Conservation (phyloP, 148 eudicot genomes). For the Diospyros kaki region DNA sequence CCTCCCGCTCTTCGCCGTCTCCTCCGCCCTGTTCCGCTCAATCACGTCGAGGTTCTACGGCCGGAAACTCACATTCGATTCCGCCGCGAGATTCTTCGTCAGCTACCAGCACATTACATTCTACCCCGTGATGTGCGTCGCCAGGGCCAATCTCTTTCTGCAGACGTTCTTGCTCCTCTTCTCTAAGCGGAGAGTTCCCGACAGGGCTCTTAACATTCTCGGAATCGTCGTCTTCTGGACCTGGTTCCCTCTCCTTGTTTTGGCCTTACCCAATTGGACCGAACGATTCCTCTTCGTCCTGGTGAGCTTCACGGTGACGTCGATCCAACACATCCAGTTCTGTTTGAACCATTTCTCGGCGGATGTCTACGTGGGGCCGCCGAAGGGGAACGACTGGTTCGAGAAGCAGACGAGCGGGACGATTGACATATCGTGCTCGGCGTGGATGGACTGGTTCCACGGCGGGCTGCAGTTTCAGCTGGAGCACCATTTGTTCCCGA, state of each 20-base stretch:
- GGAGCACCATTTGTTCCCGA: constrained; percentile 65
- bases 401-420: constrained; percentile 58
- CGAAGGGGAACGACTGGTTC: constrained; percentile 57
- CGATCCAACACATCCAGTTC: constrained; percentile 58
- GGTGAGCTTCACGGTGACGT: constrained; percentile 40
- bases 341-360: constrained; percentile 56
- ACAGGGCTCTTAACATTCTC: constrained; percentile 40
- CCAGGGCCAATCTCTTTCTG: constrained; percentile 42
- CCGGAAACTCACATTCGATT: constrained; percentile 46
- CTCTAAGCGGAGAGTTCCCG: constrained; percentile 45
- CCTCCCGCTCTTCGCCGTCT: constrained; percentile 56
- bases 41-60: constrained; percentile 50
- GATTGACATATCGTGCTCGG: constrained; percentile 38
- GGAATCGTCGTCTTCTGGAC: constrained; percentile 53
- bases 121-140: constrained; percentile 59
- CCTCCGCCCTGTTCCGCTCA: constrained; percentile 31
- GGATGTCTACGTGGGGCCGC: constrained; percentile 53
- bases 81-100: constrained; percentile 34
- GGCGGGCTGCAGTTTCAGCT: constrained; percentile 70
- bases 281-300: constrained; percentile 42
- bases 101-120: constrained; percentile 51
- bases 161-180: constrained; percentile 47
- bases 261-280: constrained; percentile 40
- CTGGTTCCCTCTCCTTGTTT: constrained; percentile 47
- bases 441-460: constrained; percentile 59